Percentiles rank a stretch among this genome's conserved stretches.
phyloP scores from a whole-genome alignment of 768 basidiomycete species.

The Macrolepiota fuliginosa region DNA sequence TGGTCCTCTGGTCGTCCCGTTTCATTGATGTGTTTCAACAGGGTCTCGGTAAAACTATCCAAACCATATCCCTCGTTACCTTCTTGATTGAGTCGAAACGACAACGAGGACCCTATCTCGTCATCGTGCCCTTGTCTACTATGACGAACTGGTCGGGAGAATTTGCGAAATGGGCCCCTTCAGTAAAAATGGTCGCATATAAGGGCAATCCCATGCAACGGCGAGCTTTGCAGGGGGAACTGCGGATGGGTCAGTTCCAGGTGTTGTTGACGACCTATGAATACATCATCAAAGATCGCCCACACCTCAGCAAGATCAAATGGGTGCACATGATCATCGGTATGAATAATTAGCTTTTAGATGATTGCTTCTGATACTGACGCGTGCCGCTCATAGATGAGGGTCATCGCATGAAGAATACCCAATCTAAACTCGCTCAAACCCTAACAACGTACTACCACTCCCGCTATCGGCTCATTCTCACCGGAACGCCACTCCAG shows the following conservation, averaged over 20 bases:
- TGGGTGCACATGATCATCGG: conserved; percentile 99
- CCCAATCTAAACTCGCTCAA: conserved; percentile 81
- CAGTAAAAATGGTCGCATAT: conserved; percentile 77
- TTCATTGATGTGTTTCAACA: conserved; percentile 22
- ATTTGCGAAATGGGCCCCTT: conserved; percentile 96
- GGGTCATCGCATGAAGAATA: conserved; percentile 98
- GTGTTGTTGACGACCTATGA: conserved; percentile 94
- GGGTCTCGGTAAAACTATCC: conserved; percentile 96
- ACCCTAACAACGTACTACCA: conserved; percentile 92
- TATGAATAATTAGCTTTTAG: conserved; percentile 28
- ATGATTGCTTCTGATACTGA: conserved; percentile 6
- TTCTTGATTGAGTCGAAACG: conserved; percentile 92
- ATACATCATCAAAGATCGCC: conserved; percentile 98
- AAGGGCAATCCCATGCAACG: conserved; percentile 90
- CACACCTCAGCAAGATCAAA: conserved; percentile 82
- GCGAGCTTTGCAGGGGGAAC: conserved; percentile 70
- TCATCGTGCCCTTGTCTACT: conserved; percentile 93
- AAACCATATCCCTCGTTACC: conserved; percentile 91
- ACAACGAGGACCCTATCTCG: conserved; percentile 91
- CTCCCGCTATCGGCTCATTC: conserved; percentile 88
- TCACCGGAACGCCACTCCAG: conserved; percentile 94
- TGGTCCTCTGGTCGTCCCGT: neutral
- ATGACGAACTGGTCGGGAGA: conserved; percentile 98
- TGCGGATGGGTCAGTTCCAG: conserved; percentile 83
- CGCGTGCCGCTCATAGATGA: conserved; percentile 57